phyloP scores from a whole-genome alignment of 768 basidiomycete genomes.

The Tricholoma sp. region DNA sequence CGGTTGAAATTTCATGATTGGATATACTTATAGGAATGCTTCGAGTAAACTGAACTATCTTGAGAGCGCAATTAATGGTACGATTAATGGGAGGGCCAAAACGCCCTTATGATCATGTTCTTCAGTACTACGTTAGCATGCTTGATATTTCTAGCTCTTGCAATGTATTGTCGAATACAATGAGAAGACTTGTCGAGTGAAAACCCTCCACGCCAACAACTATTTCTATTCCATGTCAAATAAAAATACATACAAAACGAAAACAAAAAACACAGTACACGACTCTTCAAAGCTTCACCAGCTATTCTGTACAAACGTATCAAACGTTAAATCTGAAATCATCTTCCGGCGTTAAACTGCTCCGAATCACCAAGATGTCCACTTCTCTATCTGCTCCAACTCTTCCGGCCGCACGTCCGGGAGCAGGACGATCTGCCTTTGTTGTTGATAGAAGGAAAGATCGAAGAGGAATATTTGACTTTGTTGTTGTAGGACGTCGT shows the following conservation, averaged over 20 bases:
- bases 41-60: too few species aligned
- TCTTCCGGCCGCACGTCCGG: not conserved
- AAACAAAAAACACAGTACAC: not conserved
- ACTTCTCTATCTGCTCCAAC: not conserved
- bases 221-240: too few species aligned
- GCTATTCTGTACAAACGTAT: not conserved
- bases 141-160: too few species aligned
- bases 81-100: too few species aligned
- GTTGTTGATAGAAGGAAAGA: not conserved
- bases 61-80: too few species aligned
- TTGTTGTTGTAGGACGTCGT: conserved; percentile 9
- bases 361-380: not conserved
- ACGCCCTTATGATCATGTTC: too few species aligned
- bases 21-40: too few species aligned
- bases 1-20: too few species aligned
- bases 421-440: not conserved
- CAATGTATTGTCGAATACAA: too few species aligned
- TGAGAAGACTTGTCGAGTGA: too few species aligned
- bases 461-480: not conserved
- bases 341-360: not conserved
- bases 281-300: not conserved
- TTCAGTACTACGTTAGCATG: too few species aligned
- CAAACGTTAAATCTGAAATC: conserved; percentile 4
- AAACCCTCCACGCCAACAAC: too few species aligned
- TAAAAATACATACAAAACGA: not conserved